These are phyloP conservation scores for Cercospora beticola DNA, from an alignment of 2,329 filamentous ascomycete species.

Conservation along the genomic window DNA sequence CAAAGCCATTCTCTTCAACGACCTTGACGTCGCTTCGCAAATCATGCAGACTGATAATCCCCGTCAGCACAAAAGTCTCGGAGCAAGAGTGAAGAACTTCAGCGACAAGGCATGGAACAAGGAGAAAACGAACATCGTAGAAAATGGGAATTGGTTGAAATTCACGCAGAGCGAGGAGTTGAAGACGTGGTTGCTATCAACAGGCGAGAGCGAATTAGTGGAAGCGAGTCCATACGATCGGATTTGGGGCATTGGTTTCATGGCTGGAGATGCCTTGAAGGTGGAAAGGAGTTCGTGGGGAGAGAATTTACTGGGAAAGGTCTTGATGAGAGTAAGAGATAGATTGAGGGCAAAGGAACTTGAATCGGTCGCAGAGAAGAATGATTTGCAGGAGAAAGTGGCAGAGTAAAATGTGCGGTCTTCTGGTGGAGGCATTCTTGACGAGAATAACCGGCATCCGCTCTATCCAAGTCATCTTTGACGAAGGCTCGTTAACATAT, in stretches of 20 bases:
- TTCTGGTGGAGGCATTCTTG: background rate
- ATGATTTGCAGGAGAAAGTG: background rate
- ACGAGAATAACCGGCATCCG: background rate
- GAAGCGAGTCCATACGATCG: constrained; percentile 22
- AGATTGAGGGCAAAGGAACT: background rate
- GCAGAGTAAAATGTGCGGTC: background rate
- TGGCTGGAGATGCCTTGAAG: constrained; percentile 7
- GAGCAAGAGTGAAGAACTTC: constrained; percentile 13
- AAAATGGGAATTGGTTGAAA: constrained; percentile 19
- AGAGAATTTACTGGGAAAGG: constrained; percentile 19
- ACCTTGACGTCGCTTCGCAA: constrained; percentile 6
- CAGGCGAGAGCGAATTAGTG: constrained; percentile 17
- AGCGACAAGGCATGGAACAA: constrained; percentile 11
- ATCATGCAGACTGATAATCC: constrained; percentile 10
- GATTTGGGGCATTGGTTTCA: constrained; percentile 25
- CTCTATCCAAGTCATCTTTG: background rate
- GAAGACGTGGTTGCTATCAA: constrained; percentile 15
- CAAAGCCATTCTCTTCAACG: constrained; percentile 22
- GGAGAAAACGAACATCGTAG: constrained; percentile 8
- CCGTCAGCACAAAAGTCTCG: constrained; percentile 16
- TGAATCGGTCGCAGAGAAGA: background rate
- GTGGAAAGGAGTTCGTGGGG: constrained; percentile 10
- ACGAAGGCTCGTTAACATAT: too few species aligned
- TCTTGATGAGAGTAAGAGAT: constrained; percentile 15
- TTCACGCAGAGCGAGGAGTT: constrained; percentile 18